Evolutionary conservation across 2,329 filamentous ascomycete species (phyloP), one percentile per base, ranked within the genome.

Genomic region (Drechslerella dactyloides): DNA sequence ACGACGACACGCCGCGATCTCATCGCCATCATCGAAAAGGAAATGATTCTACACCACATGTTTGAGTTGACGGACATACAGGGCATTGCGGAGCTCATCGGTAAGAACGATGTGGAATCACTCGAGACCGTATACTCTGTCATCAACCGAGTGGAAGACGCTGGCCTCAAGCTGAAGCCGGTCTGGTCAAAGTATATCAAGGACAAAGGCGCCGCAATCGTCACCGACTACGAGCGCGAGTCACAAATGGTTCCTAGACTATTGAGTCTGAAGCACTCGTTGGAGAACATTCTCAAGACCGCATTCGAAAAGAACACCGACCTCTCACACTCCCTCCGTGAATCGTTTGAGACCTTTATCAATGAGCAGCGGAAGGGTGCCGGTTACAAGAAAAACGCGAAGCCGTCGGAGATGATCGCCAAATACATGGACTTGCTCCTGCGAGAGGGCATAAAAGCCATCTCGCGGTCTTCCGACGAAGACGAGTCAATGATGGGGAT

Each of bases 391-490:
- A 89, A 92, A 63, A 96, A 93, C 63, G 91, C 92, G 17, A 97
- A 96, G 82, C 91, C 96, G 13, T 94, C 93, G 55, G 94, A 99
- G 82, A 96, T 97, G 93, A 96, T 97, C 76, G 96, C 94, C 30
- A 97, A 97, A 80, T 93, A 97, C 77, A 90, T 99, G 73, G 94
- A 99, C 80, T 84, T 90, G 81, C 83, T 99, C 19, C 84, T 99
- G 33, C 88, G 92, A 62, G 91, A 91, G 55, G 96, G 94, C 0
- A 84, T 93, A 52, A 97, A 96, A 79, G 89, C 89, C 73, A 81
- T 82, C 44, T 85, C 85, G 10, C 86, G 86, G 78, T 86, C 84
- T 76, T 84, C 84, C 62, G 81, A 85, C 65, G 81, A 85, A 73
- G 75, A 66, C 46, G 80, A 81, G 56, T 82, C 83, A 27, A 84